These are phyloP conservation scores for Astrephomene gubernaculifera DNA, from an alignment of 139 green algal genomes.

Conservation along the genomic window DNA sequence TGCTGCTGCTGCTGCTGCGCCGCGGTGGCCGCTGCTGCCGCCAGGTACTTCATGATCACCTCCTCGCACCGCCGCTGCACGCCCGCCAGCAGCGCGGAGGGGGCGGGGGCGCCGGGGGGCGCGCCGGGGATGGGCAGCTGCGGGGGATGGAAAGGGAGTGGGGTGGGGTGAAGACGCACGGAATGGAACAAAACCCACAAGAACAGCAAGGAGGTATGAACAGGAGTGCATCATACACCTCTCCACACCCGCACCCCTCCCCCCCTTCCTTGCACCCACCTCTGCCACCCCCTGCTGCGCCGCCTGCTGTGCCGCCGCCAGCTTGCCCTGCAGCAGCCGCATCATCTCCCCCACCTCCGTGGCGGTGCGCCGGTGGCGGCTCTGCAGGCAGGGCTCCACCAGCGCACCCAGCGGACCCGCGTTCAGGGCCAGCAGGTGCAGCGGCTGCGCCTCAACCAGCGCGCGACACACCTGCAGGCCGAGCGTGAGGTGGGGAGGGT, in stretches of 20 bases:
- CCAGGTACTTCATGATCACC: constrained; percentile 2
- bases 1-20: not conserved
- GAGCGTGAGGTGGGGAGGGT: constrained; percentile 12
- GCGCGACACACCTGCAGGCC: constrained; percentile 38
- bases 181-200: no score
- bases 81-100: not conserved
- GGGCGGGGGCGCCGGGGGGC: no score
- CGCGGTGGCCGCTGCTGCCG: not conserved
- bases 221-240: no score
- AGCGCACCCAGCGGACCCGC: constrained; percentile 49
- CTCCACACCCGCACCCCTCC: no score
- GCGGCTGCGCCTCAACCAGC: constrained; percentile 48
- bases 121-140: no score
- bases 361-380: constrained; percentile 42
- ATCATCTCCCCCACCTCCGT: constrained; percentile 54
- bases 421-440: constrained; percentile 39
- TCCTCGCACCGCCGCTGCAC: constrained; percentile 30
- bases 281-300: not conserved
- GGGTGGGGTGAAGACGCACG: not conserved
- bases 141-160: not conserved
- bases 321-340: constrained; percentile 39
- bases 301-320: constrained; percentile 2
- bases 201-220: not conserved
- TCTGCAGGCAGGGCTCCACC: constrained; percentile 51
- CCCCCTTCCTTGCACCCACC: not conserved